Evolutionary conservation across 371 early-diverging fungal species (phyloP).

Genomic region (Saksenaea oblongispora): DNA sequence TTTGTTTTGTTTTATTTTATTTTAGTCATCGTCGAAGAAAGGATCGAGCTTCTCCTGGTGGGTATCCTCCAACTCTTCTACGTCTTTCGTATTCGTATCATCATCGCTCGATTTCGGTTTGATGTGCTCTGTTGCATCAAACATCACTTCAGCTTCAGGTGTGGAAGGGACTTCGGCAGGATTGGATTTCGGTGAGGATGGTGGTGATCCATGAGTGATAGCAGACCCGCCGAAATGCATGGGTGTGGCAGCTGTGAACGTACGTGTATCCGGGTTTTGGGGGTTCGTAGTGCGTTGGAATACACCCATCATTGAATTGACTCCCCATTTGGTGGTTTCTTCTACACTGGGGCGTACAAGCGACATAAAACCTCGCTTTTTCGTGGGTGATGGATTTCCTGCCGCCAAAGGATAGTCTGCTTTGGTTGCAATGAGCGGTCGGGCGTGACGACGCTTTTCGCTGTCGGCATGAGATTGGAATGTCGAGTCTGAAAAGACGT

Average conservation of each 20-base stretch:
- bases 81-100: not conserved
- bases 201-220: constrained; percentile 35
- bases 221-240: constrained; percentile 22
- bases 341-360: constrained; percentile 32
- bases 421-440: constrained; percentile 24
- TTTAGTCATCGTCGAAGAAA: constrained; percentile 4
- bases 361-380: constrained; percentile 35
- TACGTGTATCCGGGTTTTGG: not conserved
- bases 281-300: constrained; percentile 25
- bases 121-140: constrained; percentile 19
- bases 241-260: not conserved
- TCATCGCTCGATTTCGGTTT: constrained; percentile 1
- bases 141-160: constrained; percentile 19
- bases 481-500: constrained; percentile 36
- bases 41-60: constrained; percentile 8
- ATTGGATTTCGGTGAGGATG: constrained; percentile 22
- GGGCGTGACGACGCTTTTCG: constrained; percentile 39
- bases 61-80: constrained; percentile 1
- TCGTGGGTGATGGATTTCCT: constrained; percentile 8
- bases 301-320: constrained; percentile 35
- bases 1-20: not conserved
- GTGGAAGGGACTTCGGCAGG: not conserved
- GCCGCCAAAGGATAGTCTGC: constrained; percentile 10
- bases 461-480: constrained; percentile 38
- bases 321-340: constrained; percentile 27